Base-by-base conservation (phyloP, 2,329 filamentous ascomycete species). In the Apiospora sp. region DNA sequence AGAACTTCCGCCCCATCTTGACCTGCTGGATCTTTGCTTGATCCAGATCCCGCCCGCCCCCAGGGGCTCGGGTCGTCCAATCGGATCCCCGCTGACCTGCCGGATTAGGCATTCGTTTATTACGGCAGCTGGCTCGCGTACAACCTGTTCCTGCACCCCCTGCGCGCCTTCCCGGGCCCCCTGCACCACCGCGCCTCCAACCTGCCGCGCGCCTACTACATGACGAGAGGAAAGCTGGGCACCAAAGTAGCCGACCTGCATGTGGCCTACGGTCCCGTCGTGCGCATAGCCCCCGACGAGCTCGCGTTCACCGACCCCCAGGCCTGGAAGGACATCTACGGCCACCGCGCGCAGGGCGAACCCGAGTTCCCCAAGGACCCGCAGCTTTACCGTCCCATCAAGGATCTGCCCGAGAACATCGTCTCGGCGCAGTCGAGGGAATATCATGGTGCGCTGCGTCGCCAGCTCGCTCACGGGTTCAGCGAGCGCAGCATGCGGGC, bases 251-350 rank as follows among this genome's bases (percentile, higher is more conserved):
- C 74, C 24, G 74, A 78, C 10, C 74, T 83, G n/a, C 82, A 84
- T 73, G 72, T 75, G 7, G 75, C 80, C 69, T 85, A 85, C 72
- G 85, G 85, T 12, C 76, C 79, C 1, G 78, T 84, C 3, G 82
- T 87, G 16, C 83, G 85, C 5, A 76, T 85, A 48, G 78, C 79
- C 3, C 85, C 85, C 3, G 79, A 83, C 69, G 84, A 86, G 75
- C 78, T 87, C 44, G 81, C 82, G 3, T 87, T 82, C 75, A 78
- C 77, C 27, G 72, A 82, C 81, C 75, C 81, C 0, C 76, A 80
- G 58, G 83, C 83, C 4, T 85, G 82, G 82, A 79, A 78, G 71
- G 83, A 85, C 68, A 84, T 84, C 69, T 84, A 83, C 74, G 82
- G 83, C 49, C 82, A 84, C 74, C 79, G 80, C 67, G 74, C 72